Conservation (phyloP, 345 rosid genomes). For the Aurinia saxatilis region DNA sequence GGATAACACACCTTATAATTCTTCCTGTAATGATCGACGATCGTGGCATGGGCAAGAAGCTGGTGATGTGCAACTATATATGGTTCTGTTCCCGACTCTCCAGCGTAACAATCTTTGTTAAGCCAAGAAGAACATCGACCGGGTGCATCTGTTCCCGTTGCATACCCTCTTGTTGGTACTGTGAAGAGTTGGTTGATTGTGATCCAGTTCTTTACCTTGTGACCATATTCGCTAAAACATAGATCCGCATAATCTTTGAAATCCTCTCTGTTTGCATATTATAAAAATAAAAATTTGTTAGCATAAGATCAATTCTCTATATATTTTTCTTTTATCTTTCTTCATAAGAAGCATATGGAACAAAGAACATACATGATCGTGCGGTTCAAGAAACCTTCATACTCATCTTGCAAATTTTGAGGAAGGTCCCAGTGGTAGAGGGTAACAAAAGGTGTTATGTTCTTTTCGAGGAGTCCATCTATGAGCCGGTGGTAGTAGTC, state of each 20-base stretch:
- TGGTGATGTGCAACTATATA: slow-evolving; percentile 19
- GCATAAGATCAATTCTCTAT: background rate
- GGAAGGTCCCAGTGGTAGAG: slow-evolving; percentile 49
- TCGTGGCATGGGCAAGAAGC: slow-evolving; percentile 25
- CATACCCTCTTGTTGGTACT: slow-evolving; percentile 24
- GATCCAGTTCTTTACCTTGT: slow-evolving; percentile 38
- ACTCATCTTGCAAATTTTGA: slow-evolving; percentile 38
- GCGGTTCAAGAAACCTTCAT: slow-evolving; percentile 36
- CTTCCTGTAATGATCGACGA: slow-evolving; percentile 4
- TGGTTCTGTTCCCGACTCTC: slow-evolving; percentile 26
- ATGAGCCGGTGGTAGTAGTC: slow-evolving; percentile 35
- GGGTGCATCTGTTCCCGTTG: slow-evolving; percentile 26
- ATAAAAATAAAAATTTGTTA: background rate
- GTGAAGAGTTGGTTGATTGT: slow-evolving; percentile 37
- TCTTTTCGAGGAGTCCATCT: slow-evolving; percentile 28
- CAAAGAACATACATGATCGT: slow-evolving; percentile 33
- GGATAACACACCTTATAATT: slow-evolving; percentile 13
- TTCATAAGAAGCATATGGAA: background rate
- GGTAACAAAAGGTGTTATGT: slow-evolving; percentile 37
- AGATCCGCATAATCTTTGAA: slow-evolving; percentile 34
- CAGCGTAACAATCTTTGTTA: slow-evolving; percentile 6
- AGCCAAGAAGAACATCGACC: slow-evolving; percentile 34
- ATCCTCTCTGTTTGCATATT: slow-evolving; percentile 24
- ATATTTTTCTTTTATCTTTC: background rate
- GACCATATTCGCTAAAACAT: slow-evolving; percentile 35